Evolutionary conservation across 495 filamentous ascomycete species (phyloP).

Genomic region (Cairneyella variabilis): DNA sequence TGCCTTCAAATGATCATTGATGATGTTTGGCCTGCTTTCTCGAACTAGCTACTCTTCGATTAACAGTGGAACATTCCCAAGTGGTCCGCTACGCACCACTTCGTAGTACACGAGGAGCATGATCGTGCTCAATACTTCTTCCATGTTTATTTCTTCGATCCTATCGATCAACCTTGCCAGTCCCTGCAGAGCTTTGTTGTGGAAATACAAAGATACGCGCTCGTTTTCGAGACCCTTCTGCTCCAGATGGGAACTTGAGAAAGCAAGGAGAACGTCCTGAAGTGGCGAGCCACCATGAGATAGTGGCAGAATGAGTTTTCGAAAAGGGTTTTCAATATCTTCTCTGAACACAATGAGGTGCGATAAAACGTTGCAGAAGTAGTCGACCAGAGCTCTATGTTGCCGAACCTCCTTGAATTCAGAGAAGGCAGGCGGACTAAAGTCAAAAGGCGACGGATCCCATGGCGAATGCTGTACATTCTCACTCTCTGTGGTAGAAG

Average conservation of each 20-base stretch:
- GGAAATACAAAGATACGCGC: constrained; percentile 52
- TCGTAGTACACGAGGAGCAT: constrained; percentile 59
- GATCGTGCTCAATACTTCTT: constrained; percentile 53
- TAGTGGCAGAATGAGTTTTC: constrained; percentile 52
- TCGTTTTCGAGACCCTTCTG: constrained; percentile 47
- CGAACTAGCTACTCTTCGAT: constrained; percentile 38
- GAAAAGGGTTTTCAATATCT: constrained; percentile 54
- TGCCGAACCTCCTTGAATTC: constrained; percentile 25
- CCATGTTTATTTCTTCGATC: constrained; percentile 39
- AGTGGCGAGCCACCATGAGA: constrained; percentile 45
- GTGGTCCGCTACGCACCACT: too few species aligned
- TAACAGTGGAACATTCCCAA: background rate
- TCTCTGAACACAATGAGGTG: constrained; percentile 57
- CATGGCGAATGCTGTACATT: background rate
- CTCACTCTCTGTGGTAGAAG: background rate
- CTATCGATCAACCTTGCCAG: constrained; percentile 48
- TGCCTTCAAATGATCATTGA: constrained; percentile 51
- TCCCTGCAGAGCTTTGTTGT: constrained; percentile 51
- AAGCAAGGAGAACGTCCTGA: constrained; percentile 50
- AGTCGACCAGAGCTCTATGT: constrained; percentile 48
- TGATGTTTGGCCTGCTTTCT: constrained; percentile 47
- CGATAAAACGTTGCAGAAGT: constrained; percentile 55
- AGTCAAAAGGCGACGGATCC: background rate
- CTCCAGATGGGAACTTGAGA: constrained; percentile 49
- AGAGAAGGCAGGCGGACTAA: background rate